Conservation (phyloP, 2,329 filamentous ascomycete genomes). For the Microcera coccophila region DNA sequence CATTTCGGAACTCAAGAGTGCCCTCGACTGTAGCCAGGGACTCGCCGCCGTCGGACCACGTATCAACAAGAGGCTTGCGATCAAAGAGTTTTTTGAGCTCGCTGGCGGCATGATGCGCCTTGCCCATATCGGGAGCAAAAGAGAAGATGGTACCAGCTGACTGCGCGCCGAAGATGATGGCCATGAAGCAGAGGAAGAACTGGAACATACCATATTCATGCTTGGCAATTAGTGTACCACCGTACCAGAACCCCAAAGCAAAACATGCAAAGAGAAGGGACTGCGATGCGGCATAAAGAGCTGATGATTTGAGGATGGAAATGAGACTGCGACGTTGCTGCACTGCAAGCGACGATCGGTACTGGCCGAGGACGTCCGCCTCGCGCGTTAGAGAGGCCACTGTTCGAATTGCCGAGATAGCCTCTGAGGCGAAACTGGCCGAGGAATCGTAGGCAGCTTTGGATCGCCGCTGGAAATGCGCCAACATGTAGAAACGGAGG, state of each 20-base stretch:
- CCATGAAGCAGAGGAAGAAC: constrained; percentile 88
- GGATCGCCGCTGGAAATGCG: constrained; percentile 72
- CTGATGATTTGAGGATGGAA: constrained; percentile 72
- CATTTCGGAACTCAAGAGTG: constrained; percentile 81
- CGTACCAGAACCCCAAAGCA: constrained; percentile 91
- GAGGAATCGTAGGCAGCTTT: constrained; percentile 77
- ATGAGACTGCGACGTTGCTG: constrained; percentile 67
- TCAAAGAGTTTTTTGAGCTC: constrained; percentile 83
- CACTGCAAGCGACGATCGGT: constrained; percentile 60
- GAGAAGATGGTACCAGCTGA: constrained; percentile 86
- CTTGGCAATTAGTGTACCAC: constrained; percentile 68
- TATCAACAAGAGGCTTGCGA: constrained; percentile 74
- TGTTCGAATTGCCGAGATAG: constrained; percentile 88
- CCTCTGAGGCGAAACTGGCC: constrained; percentile 86
- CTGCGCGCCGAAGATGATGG: constrained; percentile 87
- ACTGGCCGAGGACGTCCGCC: constrained; percentile 69
- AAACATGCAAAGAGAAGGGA: constrained; percentile 79
- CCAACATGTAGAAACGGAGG: constrained; percentile 80
- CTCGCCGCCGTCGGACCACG: constrained; percentile 69
- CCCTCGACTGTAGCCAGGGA: constrained; percentile 64
- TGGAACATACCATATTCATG: constrained; percentile 73
- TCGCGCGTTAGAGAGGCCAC: constrained; percentile 89
- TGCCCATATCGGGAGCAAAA: constrained; percentile 88
- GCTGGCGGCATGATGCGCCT: constrained; percentile 78
- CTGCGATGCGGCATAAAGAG: constrained; percentile 80